Base-by-base conservation (phyloP, 108 stramenopile genomes). In the Cafeteria roenbergensis region DNA sequence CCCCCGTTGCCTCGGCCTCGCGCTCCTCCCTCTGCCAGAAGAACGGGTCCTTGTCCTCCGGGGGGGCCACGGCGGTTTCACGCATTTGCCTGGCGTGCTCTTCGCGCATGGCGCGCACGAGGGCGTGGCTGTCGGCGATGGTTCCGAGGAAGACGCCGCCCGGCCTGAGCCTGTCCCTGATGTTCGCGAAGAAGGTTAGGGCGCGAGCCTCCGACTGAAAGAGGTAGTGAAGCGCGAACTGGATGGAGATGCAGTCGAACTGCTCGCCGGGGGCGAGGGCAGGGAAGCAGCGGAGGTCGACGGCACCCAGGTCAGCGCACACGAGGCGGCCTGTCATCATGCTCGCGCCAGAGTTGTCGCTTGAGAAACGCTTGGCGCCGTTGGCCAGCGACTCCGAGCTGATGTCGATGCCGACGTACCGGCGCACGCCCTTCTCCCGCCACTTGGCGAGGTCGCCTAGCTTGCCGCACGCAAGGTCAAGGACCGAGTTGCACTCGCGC, bases 201-300 rank as follows among this genome's bases (percentile, higher is more conserved):
- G 59, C 59, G 22, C 20, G 17, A 24, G 37, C 37, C n/a, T 61
- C 59, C 2, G 36, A 24, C 37, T 12, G 21, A 27, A 61, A 61
- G 2, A 61, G 37, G 30, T 61, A 61, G 37, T 61, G 59, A 8
- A 61, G 30, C 22, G 59, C 59, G 30, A 61, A 61, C 59, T 61
- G 59, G 2, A 61, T 61, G 2, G 36, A 37, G 21, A 61, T 22
- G 34, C 2, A 8, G 30, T 61, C 22, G n/a, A 61, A 61, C 37
- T 22, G 17, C 30, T 61, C 59, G 20, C n/a, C 21, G 3, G 8
- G 21, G 2, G 8, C 3, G 59, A 26, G 17, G 8, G 59, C 34
- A 32, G 22, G n/a, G n/a, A 33, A 9, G 29, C 56, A 22, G 59
- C 3, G 17, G 20, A 61, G n/a, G 30, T 61, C 59, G 21, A 21